These are phyloP conservation scores for Xylaria sp. DNA, from an alignment of 2,329 filamentous ascomycete species.

Conservation along the genomic window DNA sequence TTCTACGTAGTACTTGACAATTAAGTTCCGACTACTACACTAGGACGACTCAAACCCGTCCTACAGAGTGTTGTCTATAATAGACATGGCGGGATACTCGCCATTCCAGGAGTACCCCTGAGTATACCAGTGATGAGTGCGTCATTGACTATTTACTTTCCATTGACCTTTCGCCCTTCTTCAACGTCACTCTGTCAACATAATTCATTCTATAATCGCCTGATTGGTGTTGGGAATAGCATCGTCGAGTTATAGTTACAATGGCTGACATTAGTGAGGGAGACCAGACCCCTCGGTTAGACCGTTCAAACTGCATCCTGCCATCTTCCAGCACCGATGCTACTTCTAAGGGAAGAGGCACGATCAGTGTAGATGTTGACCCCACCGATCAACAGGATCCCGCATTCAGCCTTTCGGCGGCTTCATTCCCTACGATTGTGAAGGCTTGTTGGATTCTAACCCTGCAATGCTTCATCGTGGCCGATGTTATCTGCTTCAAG, in stretches of 20 bases:
- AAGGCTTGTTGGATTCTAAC: slow-evolving; percentile 29
- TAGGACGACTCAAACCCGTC: no score
- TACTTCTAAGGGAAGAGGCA: slow-evolving; percentile 8
- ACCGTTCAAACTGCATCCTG: slow-evolving; percentile 28
- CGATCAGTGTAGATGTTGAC: slow-evolving; percentile 20
- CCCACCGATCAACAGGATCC: slow-evolving; percentile 9
- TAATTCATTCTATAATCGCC: no score
- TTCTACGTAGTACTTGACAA: not conserved
- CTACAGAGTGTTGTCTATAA: slow-evolving; percentile 2
- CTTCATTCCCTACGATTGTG: slow-evolving; percentile 15
- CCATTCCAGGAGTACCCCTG: not conserved
- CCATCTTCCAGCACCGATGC: slow-evolving; percentile 12
- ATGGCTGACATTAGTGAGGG: slow-evolving; percentile 19
- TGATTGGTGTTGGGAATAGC: not conserved
- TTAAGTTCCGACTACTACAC: no score
- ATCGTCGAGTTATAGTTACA: not conserved
- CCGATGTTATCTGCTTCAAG: slow-evolving; percentile 29
- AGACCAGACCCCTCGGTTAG: slow-evolving; percentile 20
- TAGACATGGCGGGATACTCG: slow-evolving; percentile 2
- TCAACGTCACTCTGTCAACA: no score
- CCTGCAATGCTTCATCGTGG: slow-evolving; percentile 28
- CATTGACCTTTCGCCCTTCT: not conserved
- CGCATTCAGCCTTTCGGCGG: not conserved
- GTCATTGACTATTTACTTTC: slow-evolving; percentile 1
- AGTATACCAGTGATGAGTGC: not conserved